phyloP scores from a whole-genome alignment of 768 basidiomycete species.

The Naganishia kalamii region DNA sequence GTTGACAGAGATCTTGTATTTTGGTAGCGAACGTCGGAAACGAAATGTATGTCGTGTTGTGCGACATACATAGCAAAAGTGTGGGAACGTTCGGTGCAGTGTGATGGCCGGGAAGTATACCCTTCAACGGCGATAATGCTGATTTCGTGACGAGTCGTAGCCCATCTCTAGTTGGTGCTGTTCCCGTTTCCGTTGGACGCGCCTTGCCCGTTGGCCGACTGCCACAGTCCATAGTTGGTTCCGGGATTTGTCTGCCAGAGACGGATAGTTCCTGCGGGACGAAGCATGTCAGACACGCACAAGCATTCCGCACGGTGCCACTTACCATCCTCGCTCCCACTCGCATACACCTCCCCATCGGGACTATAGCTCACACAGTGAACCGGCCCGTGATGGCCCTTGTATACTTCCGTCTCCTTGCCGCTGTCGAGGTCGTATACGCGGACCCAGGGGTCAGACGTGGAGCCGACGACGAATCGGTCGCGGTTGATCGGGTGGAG shows the following conservation, averaged over 20 bases:
- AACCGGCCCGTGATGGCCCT: constrained; percentile 96
- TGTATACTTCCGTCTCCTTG: constrained; percentile 80
- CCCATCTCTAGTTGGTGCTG: neutral
- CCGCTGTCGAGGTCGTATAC: constrained; percentile 79
- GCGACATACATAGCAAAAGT: neutral
- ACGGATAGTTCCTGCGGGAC: constrained; percentile 71
- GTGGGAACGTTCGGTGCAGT: neutral
- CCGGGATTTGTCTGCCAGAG: constrained; percentile 96
- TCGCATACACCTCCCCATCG: constrained; percentile 95
- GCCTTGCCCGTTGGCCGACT: constrained; percentile 24
- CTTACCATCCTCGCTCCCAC: constrained; percentile 71
- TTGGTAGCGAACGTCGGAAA: neutral
- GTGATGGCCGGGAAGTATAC: neutral
- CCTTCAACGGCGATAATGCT: neutral
- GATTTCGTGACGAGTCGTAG: neutral
- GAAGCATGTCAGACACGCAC: neutral
- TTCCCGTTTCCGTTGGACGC: neutral
- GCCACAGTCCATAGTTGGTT: constrained; percentile 78
- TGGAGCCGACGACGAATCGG: constrained; percentile 85
- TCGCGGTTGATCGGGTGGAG: constrained; percentile 83
- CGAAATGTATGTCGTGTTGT: neutral
- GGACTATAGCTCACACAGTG: constrained; percentile 90
- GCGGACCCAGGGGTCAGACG: constrained; percentile 90
- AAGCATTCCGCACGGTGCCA: constrained; percentile 22
- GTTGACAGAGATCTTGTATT: neutral